These are phyloP conservation scores for Rutstroemia sp. DNA, from an alignment of 2,329 filamentous ascomycete species.

Conservation along the genomic window DNA sequence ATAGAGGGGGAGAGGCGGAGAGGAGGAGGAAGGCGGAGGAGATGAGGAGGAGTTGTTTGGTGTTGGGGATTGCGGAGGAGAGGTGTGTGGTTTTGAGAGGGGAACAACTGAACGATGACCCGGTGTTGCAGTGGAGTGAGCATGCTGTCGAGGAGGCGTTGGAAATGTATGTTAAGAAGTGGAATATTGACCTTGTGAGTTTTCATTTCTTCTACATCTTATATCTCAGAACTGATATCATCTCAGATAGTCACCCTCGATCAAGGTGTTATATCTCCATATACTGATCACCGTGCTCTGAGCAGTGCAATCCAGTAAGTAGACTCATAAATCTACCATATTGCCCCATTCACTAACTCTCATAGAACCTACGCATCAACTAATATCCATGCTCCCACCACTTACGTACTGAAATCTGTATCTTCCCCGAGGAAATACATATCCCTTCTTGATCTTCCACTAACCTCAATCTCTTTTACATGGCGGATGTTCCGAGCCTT, in stretches of 20 bases:
- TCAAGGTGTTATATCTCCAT: constrained; percentile 33
- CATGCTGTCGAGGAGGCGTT: too few species aligned
- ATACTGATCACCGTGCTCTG: constrained; percentile 36
- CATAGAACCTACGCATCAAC: constrained; percentile 26
- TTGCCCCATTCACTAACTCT: background rate
- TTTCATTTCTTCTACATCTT: too few species aligned
- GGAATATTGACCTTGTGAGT: too few species aligned
- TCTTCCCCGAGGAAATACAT: constrained; percentile 34
- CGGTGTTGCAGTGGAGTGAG: too few species aligned
- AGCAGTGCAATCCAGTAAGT: constrained; percentile 33
- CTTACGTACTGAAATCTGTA: constrained; percentile 33
- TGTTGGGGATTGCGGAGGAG: too few species aligned
- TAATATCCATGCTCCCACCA: constrained; percentile 28
- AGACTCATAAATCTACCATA: too few species aligned
- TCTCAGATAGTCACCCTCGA: constrained; percentile 35
- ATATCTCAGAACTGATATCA: background rate
- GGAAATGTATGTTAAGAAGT: too few species aligned
- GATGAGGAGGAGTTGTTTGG: too few species aligned
- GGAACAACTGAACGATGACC: too few species aligned
- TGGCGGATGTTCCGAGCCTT: constrained; percentile 17
- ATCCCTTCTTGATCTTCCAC: constrained; percentile 32
- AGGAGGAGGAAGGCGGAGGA: too few species aligned
- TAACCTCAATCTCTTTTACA: constrained; percentile 33
- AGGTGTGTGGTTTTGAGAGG: too few species aligned
- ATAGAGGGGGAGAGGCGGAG: too few species aligned